Base-by-base conservation (phyloP, 352 stramenopile genomes). In the Sclerospora graminicola region DNA sequence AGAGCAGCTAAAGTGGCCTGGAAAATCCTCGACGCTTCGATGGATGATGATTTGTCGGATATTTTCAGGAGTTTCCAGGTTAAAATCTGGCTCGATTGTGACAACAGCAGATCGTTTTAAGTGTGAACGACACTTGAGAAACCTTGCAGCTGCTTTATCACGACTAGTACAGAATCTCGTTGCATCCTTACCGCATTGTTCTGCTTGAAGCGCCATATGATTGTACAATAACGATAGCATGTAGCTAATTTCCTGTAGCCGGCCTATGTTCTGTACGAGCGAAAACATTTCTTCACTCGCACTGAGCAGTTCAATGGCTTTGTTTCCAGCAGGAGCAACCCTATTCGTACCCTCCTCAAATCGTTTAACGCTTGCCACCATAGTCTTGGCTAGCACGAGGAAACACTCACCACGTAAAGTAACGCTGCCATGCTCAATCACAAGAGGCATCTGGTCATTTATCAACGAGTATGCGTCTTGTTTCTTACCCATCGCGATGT, bases 381-480 rank as follows among this genome's bases (percentile, higher is more conserved):
- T 57, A 4, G 53, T 63, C 29, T 84, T 88, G 0, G 70, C 73
- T 16, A 87, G 45, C 23, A 85, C 24, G 0, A 87, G 49, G 21
- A 82, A 51, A 4, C 64, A 69, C 27, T 87, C 65, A 8, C 64
- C 74, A 13, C 70, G 71, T 9, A 86, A 14, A 42, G 71, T 41
- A 23, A 84, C 51, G 20, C 53, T 66, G 13, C 74, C 74, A 41
- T 85, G 63, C 28, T 89, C 74, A 48, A 79, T 73, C n/a, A 82
- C 60, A 10, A 85, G 21, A 10, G 67, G 45, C 71, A 86, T 85
- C 33, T 86, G 67, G 14, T 73, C 52, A 6, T 70, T 55, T 10
- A 89, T 45, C 11, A 89, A 47, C 15, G 62, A 34, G 6, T 70
- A 41, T 0, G 77, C 70, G 23, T 79, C 60, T 20, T 60, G 48